Evolutionary conservation across 495 filamentous ascomycete genomes (phyloP).

Genomic region (Podospora sp.): DNA sequence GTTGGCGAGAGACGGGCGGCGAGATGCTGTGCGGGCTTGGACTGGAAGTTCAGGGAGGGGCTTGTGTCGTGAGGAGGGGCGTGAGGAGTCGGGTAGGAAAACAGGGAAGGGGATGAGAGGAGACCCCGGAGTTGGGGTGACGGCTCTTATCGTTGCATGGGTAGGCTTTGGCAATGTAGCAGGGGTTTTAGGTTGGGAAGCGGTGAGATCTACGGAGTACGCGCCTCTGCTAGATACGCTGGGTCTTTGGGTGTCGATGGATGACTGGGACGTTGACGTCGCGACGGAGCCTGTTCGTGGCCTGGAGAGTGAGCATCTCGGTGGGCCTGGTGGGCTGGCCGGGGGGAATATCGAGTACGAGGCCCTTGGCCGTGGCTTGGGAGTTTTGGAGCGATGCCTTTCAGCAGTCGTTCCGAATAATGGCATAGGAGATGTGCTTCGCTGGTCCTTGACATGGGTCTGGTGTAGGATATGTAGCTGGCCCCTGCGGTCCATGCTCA

Average conservation of each 20-base stretch:
- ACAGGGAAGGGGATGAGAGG: constrained; percentile 1
- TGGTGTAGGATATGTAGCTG: not conserved
- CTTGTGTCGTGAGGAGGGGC: constrained; percentile 11
- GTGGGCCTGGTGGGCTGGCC: not conserved
- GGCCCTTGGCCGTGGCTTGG: constrained; percentile 23
- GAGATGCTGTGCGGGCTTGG: not conserved
- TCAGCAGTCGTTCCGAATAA: constrained; percentile 8
- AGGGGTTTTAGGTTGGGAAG: not conserved
- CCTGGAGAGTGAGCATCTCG: not conserved
- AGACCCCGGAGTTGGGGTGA: not conserved
- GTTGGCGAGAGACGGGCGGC: constrained; percentile 23
- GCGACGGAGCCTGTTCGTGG: not conserved
- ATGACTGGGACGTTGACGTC: not conserved
- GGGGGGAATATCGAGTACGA: constrained; percentile 36
- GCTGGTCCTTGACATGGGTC: constrained; percentile 4
- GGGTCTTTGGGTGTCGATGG: not conserved
- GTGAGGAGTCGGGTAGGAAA: constrained; percentile 1
- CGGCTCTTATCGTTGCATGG: constrained; percentile 1
- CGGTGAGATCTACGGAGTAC: not conserved
- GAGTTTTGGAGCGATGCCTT: constrained; percentile 7
- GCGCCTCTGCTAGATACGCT: not conserved
- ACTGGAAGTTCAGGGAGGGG: constrained; percentile 12
- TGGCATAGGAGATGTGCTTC: constrained; percentile 13
- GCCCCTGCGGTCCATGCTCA: not conserved
- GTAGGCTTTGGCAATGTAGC: not conserved